Evolutionary conservation across 2,329 filamentous ascomycete species (phyloP), one percentile per base, ranked within the genome.

Genomic region (Anisogramma anomala): DNA sequence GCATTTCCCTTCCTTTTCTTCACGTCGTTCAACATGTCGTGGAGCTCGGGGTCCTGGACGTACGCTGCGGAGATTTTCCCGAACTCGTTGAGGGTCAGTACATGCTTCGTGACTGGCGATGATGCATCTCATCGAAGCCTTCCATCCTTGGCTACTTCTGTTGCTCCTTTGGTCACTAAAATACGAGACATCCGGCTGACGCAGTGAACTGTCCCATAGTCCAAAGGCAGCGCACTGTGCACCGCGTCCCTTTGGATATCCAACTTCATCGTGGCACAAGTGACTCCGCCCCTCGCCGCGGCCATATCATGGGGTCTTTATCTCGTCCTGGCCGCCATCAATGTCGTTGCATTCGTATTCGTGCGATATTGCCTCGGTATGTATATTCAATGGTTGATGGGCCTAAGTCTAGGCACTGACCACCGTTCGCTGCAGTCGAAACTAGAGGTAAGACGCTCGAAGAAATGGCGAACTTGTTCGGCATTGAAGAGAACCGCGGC

Each of bases 31-130:
- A 58, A 57, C 26, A 49, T 54, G 47, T 55, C 53, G n/a, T 58
- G 54, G 53, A 52, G 53, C 30, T 49, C 52, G 2, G 55, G 55
- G 14, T 53, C 50, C 3, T 56, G 54, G 55, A 51, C 53, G 2
- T 58, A 58, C 35, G 55, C 54, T 6, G 52, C 55, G 1, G 54
- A 57, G 43, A 58, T 58, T 20, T 58, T 58, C 36, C 55, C 55
- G 1, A 51, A 52, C 28, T 49, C 52, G 17, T 35, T 55, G 17
- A 49, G 53, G 20, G 55, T 55, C 33, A 53, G 53, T 49, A 14
- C 6, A 9, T 23, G 8, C 17, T 18, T 18, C 14, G 28, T 13
- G 28, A 13, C 4, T 13, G 6, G n/a, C n/a, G n/a, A n/a, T n/a
- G n/a, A n/a, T n/a, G n/a, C n/a, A n/a, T n/a, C n/a, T n/a, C n/a